Evolutionary conservation across 2,329 filamentous ascomycete species (phyloP).

Genomic region (Cercospora zeina): DNA sequence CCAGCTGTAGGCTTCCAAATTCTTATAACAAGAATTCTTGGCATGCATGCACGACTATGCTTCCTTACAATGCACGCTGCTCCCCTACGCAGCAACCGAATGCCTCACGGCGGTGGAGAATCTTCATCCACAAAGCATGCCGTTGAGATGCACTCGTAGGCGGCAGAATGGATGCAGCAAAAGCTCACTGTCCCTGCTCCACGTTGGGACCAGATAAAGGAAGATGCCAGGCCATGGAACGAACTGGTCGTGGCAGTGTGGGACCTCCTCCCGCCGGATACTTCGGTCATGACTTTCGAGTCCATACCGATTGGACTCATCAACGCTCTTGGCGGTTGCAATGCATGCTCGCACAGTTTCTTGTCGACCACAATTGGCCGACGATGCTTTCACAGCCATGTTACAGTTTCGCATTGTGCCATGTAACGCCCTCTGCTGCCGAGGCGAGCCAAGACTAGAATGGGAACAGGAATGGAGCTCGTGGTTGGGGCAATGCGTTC

Average conservation of each 20-base stretch:
- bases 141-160: background rate
- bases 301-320: background rate
- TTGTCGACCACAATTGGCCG: background rate
- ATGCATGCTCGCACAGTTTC: background rate
- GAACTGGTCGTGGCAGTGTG: background rate
- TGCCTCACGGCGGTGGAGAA: constrained; percentile 4
- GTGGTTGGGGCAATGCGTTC: background rate
- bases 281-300: background rate
- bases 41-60: background rate
- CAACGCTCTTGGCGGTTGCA: background rate
- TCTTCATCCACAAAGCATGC: background rate
- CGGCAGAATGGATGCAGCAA: background rate
- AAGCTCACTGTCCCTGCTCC: background rate
- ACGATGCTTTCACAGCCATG: background rate
- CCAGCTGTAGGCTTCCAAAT: constrained; percentile 1
- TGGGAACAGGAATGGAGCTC: constrained; percentile 2
- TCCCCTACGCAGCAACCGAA: background rate
- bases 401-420: background rate
- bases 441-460: constrained; percentile 6
- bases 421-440: background rate
- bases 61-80: background rate
- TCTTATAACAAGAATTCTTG: background rate
- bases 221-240: background rate
- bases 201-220: background rate
- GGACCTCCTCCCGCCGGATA: background rate